Base-by-base conservation (phyloP, 176 grass and related monocot genomes). In the Triticum timopheevii region DNA sequence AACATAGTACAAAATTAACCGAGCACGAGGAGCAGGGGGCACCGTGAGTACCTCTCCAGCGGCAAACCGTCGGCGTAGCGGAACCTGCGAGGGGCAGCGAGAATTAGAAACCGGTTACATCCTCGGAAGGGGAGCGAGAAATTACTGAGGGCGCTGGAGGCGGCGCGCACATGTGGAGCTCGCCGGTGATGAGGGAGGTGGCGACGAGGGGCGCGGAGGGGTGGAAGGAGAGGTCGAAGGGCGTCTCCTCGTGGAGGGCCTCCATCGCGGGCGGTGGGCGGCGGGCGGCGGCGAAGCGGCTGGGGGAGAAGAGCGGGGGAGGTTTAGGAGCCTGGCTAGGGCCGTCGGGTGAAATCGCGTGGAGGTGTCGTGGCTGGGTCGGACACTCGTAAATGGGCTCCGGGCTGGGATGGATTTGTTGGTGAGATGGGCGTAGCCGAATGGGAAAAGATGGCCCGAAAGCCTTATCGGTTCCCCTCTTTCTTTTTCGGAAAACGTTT, bases 161-260 rank as follows among this genome's bases (percentile, higher is more conserved):
- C 56, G 30, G 80, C 5, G 33, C 80, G 65, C 84, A 98, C 97
- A 96, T 73, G 91, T 91, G 65, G 54, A 96, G 88, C 73, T 94
- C 90, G 23, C 97, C 97, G 35, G 72, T 96, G 79, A 99, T 94
- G 6, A 99, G 97, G 24, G 79, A 95, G 35, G 92, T 83, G 19
- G 87, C 92, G 8, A 99, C 92, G 54, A 99, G 85, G 6, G 93
- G 80, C 30, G 94, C 82, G 13, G 89, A 91, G 74, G 94, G 92
- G 78, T 99, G 94, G 82, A 99, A 99, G 38, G 86, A 85, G 34
- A 99, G 84, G 88, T 99, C 97, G 86, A 99, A 98, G 68, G 93
- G 88, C 62, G 84, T 90, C 71, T 93, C 93, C 63, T 87, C 93
- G 61, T 93, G 87, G 83, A 85, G 86, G 62, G 83, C 92, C 87